Evolutionary conservation across 1,284 basidiomycete genomes (phyloP).

Genomic region (Sphaerobolus stellatus): DNA sequence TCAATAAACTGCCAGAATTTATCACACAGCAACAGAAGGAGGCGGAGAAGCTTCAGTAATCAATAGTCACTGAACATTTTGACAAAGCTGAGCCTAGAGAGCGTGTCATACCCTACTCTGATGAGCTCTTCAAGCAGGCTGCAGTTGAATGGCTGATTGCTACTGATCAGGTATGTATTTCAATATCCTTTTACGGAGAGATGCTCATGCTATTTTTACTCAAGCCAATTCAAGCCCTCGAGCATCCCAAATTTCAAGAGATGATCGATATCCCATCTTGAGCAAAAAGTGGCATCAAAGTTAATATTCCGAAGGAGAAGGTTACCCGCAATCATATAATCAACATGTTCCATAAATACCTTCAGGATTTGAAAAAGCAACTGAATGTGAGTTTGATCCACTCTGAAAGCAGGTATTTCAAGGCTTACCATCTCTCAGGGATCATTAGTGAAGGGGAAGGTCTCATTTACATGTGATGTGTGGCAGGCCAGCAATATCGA

Average conservation of each 20-base stretch:
- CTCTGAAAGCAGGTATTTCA: neutral
- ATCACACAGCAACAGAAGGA: too few relatives aligned
- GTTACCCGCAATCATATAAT: neutral
- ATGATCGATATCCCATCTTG: neutral
- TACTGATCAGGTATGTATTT: neutral
- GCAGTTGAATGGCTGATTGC: neutral
- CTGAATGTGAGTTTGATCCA: neutral
- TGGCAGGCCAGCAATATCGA: constrained; percentile 20
- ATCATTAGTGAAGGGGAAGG: neutral
- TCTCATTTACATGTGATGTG: constrained; percentile 19
- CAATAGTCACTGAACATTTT: too few relatives aligned
- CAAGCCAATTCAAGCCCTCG: neutral
- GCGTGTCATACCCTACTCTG: neutral
- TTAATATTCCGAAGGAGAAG: neutral
- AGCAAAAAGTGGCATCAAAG: neutral
- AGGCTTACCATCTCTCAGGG: neutral
- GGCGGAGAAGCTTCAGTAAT: too few relatives aligned
- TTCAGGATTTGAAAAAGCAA: neutral
- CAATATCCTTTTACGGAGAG: neutral
- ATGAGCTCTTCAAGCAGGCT: neutral
- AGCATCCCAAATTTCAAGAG: too few relatives aligned
- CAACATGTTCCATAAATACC: neutral
- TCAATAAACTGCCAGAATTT: too few relatives aligned
- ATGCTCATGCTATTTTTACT: neutral
- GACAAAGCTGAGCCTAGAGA: too few relatives aligned